A percentile compares a stretch with the other conserved stretches of the same genome.
These are phyloP conservation scores for Neonectria hederae DNA, from an alignment of 2,329 filamentous ascomycete species.

Conservation along the genomic window DNA sequence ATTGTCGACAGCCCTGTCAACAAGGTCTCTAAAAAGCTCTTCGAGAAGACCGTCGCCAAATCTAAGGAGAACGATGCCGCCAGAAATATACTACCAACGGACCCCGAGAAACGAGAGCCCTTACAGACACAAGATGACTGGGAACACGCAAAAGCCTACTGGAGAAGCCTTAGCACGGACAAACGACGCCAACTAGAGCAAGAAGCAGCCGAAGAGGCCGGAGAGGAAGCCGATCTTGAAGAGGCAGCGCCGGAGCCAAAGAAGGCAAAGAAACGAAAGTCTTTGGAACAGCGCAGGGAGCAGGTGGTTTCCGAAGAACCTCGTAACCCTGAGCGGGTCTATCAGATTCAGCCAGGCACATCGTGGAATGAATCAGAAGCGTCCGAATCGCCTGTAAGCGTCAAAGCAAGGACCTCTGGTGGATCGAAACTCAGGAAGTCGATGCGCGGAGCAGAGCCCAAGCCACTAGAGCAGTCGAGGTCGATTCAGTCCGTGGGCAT, in stretches of 20 bases:
- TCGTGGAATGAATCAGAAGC: slow-evolving; percentile 39
- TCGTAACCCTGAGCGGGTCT: slow-evolving; percentile 41
- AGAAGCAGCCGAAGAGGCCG: slow-evolving; percentile 65
- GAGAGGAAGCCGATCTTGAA: slow-evolving; percentile 53
- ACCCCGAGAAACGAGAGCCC: slow-evolving; percentile 1
- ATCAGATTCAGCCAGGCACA: slow-evolving; percentile 52
- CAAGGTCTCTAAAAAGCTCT: slow-evolving; percentile 34
- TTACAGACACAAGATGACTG: slow-evolving; percentile 59
- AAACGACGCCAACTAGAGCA: slow-evolving; percentile 70
- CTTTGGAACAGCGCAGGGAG: slow-evolving; percentile 17
- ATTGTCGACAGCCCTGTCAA: slow-evolving; percentile 68
- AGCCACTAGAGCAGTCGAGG: slow-evolving; percentile 18
- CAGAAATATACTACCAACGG: slow-evolving; percentile 4
- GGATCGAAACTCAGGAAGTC: slow-evolving; percentile 56
- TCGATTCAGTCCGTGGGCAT: slow-evolving; percentile 37
- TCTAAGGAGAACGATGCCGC: slow-evolving; percentile 26
- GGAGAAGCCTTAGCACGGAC: slow-evolving; percentile 71
- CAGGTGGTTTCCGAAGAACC: slow-evolving; percentile 20
- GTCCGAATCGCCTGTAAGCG: slow-evolving; percentile 16
- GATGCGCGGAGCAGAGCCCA: slow-evolving; percentile 51
- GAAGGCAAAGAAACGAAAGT: slow-evolving; percentile 50
- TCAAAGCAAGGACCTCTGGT: slow-evolving; percentile 5
- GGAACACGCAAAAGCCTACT: slow-evolving; percentile 75
- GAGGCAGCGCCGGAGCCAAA: slow-evolving; percentile 41
- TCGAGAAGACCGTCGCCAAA: slow-evolving; percentile 38